A percentile compares a stretch with the other conserved stretches of the same genome.
Conservation (phyloP, 768 basidiomycete genomes). For the Kwoniella sp. region DNA sequence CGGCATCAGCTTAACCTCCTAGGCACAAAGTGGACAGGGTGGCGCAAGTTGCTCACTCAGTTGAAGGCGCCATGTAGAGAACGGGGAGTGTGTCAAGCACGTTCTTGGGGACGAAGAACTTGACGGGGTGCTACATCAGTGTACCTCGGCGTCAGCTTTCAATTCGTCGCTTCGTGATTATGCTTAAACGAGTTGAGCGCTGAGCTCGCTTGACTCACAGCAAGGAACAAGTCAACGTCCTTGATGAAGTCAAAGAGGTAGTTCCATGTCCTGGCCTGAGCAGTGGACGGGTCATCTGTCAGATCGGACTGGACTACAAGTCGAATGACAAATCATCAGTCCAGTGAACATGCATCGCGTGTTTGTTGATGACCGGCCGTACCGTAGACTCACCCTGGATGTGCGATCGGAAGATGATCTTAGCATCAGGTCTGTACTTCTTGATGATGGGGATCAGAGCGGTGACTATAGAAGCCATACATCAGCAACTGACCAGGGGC, state of each 20-base stretch:
- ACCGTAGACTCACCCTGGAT: conserved; percentile 66
- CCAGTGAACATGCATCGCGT: conserved; percentile 42
- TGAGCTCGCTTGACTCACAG: conserved; percentile 66
- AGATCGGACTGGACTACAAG: conserved; percentile 66
- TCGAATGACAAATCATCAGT: conserved; percentile 52
- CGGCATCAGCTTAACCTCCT: not conserved
- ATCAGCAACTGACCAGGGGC: conserved; percentile 8
- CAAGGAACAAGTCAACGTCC: conserved; percentile 82
- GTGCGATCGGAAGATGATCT: conserved; percentile 91
- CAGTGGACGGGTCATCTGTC: conserved; percentile 75
- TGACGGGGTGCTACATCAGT: conserved; percentile 77
- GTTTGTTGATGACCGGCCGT: not conserved
- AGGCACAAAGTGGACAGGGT: no score
- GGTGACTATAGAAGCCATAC: no score
- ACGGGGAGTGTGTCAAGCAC: conserved; percentile 63
- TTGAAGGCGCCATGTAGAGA: conserved; percentile 50
- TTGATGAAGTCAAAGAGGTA: conserved; percentile 93
- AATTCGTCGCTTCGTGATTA: not conserved
- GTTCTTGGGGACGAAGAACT: conserved; percentile 86
- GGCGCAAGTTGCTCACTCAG: conserved; percentile 35
- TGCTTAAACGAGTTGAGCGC: no score
- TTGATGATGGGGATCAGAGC: conserved; percentile 91
- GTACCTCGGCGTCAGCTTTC: not conserved
- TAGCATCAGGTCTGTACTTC: conserved; percentile 77
- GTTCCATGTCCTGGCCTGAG: conserved; percentile 90